Evolutionary conservation across 129 eudicot genomes (phyloP).

Genomic region (Arctium minus): DNA sequence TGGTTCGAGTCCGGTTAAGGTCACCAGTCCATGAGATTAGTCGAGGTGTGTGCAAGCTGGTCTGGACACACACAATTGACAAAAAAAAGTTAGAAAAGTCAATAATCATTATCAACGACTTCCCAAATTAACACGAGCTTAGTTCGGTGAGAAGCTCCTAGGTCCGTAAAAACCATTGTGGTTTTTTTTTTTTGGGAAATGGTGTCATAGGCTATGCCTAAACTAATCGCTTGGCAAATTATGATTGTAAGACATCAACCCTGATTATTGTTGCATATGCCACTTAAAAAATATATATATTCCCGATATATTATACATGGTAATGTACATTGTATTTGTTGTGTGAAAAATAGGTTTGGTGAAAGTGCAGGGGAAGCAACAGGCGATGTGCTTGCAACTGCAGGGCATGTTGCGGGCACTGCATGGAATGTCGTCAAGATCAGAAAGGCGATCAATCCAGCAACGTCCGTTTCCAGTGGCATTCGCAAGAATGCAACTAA

Average conservation of each 20-base stretch:
- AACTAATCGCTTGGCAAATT: no score
- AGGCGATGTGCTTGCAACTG: constrained; percentile 75
- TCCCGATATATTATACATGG: no score
- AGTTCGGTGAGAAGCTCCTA: no score
- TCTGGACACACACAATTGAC: not conserved
- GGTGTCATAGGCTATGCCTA: no score
- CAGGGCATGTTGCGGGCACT: constrained; percentile 79
- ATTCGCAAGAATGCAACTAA: constrained; percentile 41
- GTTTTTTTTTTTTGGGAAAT: no score
- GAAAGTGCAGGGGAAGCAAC: constrained; percentile 96
- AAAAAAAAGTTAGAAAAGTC: not conserved
- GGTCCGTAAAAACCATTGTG: no score
- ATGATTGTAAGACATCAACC: no score
- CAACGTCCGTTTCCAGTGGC: constrained; percentile 49
- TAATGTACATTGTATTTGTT: not conserved
- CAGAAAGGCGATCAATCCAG: constrained; percentile 72
- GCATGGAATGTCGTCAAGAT: constrained; percentile 89
- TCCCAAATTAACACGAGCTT: not conserved
- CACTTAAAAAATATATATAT: not conserved
- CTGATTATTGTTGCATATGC: not conserved
- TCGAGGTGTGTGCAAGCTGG: not conserved
- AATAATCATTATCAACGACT: not conserved
- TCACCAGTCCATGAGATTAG: no score
- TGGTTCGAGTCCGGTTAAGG: no score
- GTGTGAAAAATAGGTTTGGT: constrained; percentile 50